phyloP scores from a whole-genome alignment of 305 asterid species.

The Solanum aculeatissimum region DNA sequence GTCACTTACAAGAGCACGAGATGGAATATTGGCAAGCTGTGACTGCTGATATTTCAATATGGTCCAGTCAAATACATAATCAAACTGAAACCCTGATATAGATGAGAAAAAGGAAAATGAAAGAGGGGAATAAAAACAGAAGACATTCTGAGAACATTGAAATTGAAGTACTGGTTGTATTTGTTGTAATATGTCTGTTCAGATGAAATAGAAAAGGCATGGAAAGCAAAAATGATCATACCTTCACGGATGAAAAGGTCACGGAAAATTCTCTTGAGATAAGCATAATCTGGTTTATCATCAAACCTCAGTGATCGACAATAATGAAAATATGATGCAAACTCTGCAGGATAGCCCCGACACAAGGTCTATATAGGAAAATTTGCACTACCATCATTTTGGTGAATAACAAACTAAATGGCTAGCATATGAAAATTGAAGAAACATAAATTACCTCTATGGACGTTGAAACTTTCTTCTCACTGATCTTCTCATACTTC shows the following conservation, averaged over 20 bases:
- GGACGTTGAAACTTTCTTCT: conserved; percentile 73
- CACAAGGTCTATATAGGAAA: conserved; percentile 36
- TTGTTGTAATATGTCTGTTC: background rate
- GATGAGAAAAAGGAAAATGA: background rate
- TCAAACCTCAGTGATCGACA: conserved; percentile 89
- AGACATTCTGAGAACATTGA: background rate
- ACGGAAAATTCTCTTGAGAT: conserved; percentile 69
- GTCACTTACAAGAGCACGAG: conserved; percentile 60
- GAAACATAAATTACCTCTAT: conserved; percentile 45
- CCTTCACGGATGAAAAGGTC: conserved; percentile 92
- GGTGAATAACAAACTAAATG: background rate
- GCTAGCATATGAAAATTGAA: background rate
- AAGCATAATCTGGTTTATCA: conserved; percentile 75
- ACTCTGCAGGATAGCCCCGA: conserved; percentile 67
- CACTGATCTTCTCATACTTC: conserved; percentile 76
- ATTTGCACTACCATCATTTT: background rate
- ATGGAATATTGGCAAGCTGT: conserved; percentile 66
- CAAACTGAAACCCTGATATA: conserved; percentile 65
- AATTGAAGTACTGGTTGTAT: background rate
- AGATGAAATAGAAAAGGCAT: background rate
- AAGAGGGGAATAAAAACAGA: background rate
- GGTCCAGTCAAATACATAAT: conserved; percentile 87
- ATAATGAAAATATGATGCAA: conserved; percentile 78
- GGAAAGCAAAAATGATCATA: conserved; percentile 3
- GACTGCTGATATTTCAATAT: conserved; percentile 75